phyloP scores from a whole-genome alignment of 257 asterid species.

The Nicotiana otophora region DNA sequence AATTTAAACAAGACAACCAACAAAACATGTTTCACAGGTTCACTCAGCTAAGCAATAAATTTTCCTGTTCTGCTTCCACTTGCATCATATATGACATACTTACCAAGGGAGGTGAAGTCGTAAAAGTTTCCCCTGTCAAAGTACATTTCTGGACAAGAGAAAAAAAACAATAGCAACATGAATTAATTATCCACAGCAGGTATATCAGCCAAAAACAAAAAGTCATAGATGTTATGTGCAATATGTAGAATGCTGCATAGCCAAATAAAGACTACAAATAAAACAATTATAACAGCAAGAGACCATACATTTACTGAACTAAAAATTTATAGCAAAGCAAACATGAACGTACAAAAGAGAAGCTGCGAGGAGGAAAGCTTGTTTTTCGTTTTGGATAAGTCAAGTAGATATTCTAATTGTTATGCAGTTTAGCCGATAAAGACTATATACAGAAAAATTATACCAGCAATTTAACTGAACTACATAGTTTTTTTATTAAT shows the following conservation, averaged over 20 bases:
- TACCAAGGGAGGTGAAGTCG: constrained; percentile 88
- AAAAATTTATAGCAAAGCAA: not conserved
- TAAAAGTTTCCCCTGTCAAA: constrained; percentile 86
- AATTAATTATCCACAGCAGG: not conserved
- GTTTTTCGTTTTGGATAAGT: not conserved
- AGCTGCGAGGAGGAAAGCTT: not conserved
- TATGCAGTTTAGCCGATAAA: not conserved
- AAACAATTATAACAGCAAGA: not conserved
- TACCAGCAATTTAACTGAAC: not conserved
- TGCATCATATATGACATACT: constrained; percentile 17
- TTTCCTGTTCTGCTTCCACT: not conserved
- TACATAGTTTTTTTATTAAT: not conserved
- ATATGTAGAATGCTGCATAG: not conserved
- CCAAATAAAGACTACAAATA: not conserved
- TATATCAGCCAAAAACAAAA: not conserved
- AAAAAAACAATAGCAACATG: constrained; percentile 4
- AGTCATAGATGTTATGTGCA: not conserved
- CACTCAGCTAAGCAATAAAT: not conserved
- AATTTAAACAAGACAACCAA: not conserved
- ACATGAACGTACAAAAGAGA: not conserved
- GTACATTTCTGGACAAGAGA: constrained; percentile 53
- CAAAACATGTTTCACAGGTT: not conserved
- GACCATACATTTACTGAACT: not conserved
- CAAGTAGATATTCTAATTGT: not conserved
- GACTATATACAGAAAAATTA: not conserved